Percentiles rank a stretch among this genome's conserved stretches.
Conservation (phyloP, 345 rosid genomes). For the Diplotaxis tenuifolia region DNA sequence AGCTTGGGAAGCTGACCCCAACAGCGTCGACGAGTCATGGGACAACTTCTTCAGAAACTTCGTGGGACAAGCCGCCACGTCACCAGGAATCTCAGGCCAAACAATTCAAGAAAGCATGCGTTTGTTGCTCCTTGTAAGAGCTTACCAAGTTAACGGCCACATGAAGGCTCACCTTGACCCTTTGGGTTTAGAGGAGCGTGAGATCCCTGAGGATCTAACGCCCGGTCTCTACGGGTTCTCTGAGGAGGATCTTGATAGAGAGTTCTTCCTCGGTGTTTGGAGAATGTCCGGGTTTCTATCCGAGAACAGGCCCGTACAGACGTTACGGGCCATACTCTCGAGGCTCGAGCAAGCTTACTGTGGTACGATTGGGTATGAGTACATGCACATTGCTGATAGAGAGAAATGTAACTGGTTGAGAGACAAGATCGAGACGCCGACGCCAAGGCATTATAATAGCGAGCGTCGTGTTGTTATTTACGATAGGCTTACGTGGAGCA, state of each 20-base stretch:
- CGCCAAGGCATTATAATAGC: conserved; percentile 60
- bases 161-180: conserved; percentile 85
- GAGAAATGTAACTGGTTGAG: conserved; percentile 83
- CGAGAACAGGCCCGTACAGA: conserved; percentile 83
- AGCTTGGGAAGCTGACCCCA: conserved; percentile 79
- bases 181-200: conserved; percentile 61
- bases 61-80: conserved; percentile 70
- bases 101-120: conserved; percentile 93
- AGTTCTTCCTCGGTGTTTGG: conserved; percentile 83
- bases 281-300: conserved; percentile 75
- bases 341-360: conserved; percentile 86
- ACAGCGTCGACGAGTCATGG: conserved; percentile 82
- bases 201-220: conserved; percentile 67
- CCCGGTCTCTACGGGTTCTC: conserved; percentile 65
- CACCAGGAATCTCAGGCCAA: conserved; percentile 80
- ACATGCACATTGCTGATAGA: conserved; percentile 84
- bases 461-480: conserved; percentile 74
- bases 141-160: conserved; percentile 86
- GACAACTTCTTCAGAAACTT: conserved; percentile 79
- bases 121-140: conserved; percentile 65
- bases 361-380: conserved; percentile 77
- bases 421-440: conserved; percentile 82
- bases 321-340: conserved; percentile 65
- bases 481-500: conserved; percentile 81
- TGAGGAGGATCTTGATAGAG: conserved; percentile 74